These are phyloP conservation scores for Pyrenopolyporus hunteri DNA, from an alignment of 495 filamentous ascomycete species.

Conservation along the genomic window DNA sequence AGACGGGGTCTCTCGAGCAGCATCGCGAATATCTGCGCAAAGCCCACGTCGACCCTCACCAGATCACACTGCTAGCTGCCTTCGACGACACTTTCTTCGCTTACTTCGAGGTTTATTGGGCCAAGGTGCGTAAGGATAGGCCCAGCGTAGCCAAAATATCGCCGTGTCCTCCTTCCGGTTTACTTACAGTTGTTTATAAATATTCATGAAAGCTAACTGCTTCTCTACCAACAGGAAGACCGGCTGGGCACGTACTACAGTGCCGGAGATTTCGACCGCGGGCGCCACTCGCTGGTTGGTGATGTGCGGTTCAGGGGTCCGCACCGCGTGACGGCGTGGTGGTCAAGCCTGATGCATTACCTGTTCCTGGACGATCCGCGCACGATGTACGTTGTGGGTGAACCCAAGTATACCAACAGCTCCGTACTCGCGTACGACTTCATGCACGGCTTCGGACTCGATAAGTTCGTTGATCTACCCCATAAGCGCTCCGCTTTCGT, in stretches of 20 bases:
- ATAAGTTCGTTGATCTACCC: constrained; percentile 69
- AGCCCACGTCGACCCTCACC: constrained; percentile 66
- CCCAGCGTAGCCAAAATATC: too few species aligned
- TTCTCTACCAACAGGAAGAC: constrained; percentile 59
- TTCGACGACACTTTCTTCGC: constrained; percentile 68
- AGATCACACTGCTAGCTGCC: constrained; percentile 64
- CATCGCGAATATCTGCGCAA: constrained; percentile 66
- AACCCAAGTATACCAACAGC: constrained; percentile 65
- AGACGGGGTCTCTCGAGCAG: constrained; percentile 67
- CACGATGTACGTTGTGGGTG: constrained; percentile 66
- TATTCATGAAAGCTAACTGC: not conserved
- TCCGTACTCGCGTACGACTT: constrained; percentile 71
- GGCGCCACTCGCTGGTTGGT: constrained; percentile 71
- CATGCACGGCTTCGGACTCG: constrained; percentile 66
- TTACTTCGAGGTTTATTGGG: constrained; percentile 76
- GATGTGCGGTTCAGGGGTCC: constrained; percentile 67
- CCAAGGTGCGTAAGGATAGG: constrained; percentile 55
- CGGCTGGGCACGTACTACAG: constrained; percentile 69
- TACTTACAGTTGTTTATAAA: not conserved
- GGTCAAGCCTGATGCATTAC: constrained; percentile 71
- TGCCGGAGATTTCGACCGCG: constrained; percentile 68
- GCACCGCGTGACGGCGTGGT: constrained; percentile 72
- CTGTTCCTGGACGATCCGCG: constrained; percentile 73
- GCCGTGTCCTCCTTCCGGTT: not conserved
- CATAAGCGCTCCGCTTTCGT: constrained; percentile 71